Evolutionary conservation across 805 yeast genomes (phyloP).

Genomic region (Teunomyces pallodes): DNA sequence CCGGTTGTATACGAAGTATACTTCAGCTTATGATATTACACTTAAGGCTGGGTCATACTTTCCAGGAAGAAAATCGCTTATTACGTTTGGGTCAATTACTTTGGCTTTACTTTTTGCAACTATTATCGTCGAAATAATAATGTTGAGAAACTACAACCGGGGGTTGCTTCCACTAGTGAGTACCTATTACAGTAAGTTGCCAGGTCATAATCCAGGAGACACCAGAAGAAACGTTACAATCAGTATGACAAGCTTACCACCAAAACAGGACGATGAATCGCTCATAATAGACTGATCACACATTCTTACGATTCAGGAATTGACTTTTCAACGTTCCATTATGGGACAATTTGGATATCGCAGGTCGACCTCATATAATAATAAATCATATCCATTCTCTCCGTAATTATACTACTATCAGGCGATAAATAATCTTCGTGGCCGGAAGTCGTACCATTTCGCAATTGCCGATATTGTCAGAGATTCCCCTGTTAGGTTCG

Average conservation of each 20-base stretch:
- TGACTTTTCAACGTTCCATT: background rate
- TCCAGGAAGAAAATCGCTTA: constrained; percentile 44
- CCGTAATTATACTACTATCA: background rate
- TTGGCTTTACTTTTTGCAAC: constrained; percentile 36
- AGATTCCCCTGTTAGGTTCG: background rate
- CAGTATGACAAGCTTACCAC: constrained; percentile 3
- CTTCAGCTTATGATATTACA: constrained; percentile 31
- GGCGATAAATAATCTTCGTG: background rate
- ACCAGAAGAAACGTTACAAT: background rate
- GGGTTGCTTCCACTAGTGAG: constrained; percentile 19
- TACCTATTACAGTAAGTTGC: constrained; percentile 13
- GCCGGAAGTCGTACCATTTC: background rate
- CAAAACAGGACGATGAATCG: background rate
- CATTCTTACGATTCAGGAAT: background rate
- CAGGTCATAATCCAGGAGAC: constrained; percentile 3
- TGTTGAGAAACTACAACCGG: constrained; percentile 11
- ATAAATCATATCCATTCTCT: background rate
- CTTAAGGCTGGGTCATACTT: constrained; percentile 35
- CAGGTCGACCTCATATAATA: background rate
- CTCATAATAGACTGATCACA: constrained; percentile 4
- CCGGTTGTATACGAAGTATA: constrained; percentile 41
- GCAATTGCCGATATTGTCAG: background rate
- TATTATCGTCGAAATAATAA: constrained; percentile 17
- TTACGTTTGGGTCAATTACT: constrained; percentile 45
- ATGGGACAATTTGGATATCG: background rate